Evolutionary conservation across 768 basidiomycete genomes (phyloP), one percentile per base, ranked within the genome.

Genomic region (Lactarius evosmus): DNA sequence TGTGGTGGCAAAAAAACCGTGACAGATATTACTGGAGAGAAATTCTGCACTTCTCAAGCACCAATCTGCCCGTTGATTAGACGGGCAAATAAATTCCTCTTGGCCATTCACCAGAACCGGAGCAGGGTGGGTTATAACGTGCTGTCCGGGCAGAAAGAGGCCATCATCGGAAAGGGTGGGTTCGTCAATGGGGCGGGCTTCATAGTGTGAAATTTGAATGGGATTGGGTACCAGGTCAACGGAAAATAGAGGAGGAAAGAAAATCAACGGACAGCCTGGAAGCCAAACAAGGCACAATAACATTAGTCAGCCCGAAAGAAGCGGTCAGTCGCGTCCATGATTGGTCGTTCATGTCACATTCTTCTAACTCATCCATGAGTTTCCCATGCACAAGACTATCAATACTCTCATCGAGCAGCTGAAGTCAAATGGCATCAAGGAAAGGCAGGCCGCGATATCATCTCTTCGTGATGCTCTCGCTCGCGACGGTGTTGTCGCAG

Each of bases 341-440:
- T 29, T 51, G 51, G 17, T 32, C 27, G 19, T 44, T 54, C 52
- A 4, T 16, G 36, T 38, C 40, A 17, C 33, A 22, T 49, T 14
- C 36, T 33, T 56, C 55, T 7, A 49, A 51, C 63, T 59, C 33
- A 14, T 56, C 44, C 32, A 49, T 67, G 58, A 52, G 19, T 60
- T 55, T 52, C 46, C 32, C 58, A 80, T 78, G 75, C 54, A 61
- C 64, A 71, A 70, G 58, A 83, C 78, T 65, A 69, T 88, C 56
- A 78, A 78, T 60, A 73, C 75, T 61, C 78, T 85, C 9, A 70
- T 84, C n/a, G 74, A 79, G 9, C 79, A 78, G 61, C 78, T 90
- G 62, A 77, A 77, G 64, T 85, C 83, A 72, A 79, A 83, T 56
- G 91, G 86, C 67, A 77, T 87, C 69, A 89, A 83, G 69, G 87